phyloP scores from a whole-genome alignment of 768 basidiomycete genomes.

The Phlebiopsis flavidoalba region DNA sequence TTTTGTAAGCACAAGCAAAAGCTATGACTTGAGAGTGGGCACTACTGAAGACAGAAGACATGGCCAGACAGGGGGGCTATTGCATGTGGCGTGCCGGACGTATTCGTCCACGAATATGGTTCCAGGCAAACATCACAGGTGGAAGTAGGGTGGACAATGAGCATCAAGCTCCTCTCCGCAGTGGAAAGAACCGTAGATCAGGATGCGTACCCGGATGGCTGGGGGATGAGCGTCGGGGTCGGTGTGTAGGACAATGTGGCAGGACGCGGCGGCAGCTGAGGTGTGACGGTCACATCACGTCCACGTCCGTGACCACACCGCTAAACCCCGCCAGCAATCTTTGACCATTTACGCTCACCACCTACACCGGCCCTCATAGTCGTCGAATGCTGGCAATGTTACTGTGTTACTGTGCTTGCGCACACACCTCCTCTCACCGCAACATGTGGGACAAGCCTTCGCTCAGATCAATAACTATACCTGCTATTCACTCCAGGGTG shows the following conservation, averaged over 20 bases:
- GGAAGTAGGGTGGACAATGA: constrained; percentile 66
- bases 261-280: background rate
- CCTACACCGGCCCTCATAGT: background rate
- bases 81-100: constrained; percentile 53
- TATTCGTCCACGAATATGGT: constrained; percentile 47
- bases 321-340: background rate
- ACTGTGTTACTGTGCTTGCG: too few relatives aligned
- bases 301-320: background rate
- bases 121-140: constrained; percentile 76
- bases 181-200: background rate
- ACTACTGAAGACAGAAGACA: constrained; percentile 68
- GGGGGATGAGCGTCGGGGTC: background rate
- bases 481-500: background rate
- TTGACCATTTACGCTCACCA: background rate
- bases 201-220: background rate
- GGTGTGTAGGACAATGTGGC: background rate
- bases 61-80: constrained; percentile 80
- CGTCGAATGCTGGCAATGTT: background rate
- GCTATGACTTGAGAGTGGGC: background rate
- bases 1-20: background rate
- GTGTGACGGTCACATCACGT: background rate
- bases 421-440: background rate
- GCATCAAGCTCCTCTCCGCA: constrained; percentile 27
- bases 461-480: background rate
- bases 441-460: background rate